Conservation (phyloP, 768 basidiomycete species). For the Lactarius trivialis region DNA sequence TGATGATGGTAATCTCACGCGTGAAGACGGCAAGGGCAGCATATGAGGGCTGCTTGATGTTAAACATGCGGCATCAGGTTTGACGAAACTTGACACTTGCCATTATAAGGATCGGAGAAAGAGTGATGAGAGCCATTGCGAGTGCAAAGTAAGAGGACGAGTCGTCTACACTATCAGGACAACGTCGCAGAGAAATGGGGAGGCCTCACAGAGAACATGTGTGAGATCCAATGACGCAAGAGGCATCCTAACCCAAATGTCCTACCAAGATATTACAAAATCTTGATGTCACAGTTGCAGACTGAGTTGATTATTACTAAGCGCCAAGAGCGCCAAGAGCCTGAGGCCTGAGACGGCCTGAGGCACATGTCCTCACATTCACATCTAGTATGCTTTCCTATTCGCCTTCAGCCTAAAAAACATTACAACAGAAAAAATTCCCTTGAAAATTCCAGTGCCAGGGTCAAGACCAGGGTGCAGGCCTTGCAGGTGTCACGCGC, state of each 20-base stretch:
- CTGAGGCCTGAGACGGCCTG: no score
- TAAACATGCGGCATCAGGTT: neutral
- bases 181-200: neutral
- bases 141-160: slow-evolving; percentile 27
- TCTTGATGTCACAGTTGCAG: neutral
- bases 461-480: no score
- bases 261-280: neutral
- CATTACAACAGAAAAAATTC: no score
- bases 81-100: slow-evolving; percentile 13
- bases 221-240: slow-evolving; percentile 25
- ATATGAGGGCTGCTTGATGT: slow-evolving; percentile 57
- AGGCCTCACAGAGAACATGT: slow-evolving; percentile 28
- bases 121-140: slow-evolving; percentile 29
- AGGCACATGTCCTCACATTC: no score
- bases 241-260: slow-evolving; percentile 1
- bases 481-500: no score
- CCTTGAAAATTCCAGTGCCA: no score
- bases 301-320: neutral
- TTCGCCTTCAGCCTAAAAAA: no score
- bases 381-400: no score
- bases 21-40: slow-evolving; percentile 67
- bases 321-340: no score
- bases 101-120: slow-evolving; percentile 32
- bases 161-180: slow-evolving; percentile 26
- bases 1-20: slow-evolving; percentile 70